Evolutionary conservation across 495 filamentous ascomycete genomes (phyloP), one percentile per base, ranked within the genome.

Genomic region (Gamarada debralockiae): DNA sequence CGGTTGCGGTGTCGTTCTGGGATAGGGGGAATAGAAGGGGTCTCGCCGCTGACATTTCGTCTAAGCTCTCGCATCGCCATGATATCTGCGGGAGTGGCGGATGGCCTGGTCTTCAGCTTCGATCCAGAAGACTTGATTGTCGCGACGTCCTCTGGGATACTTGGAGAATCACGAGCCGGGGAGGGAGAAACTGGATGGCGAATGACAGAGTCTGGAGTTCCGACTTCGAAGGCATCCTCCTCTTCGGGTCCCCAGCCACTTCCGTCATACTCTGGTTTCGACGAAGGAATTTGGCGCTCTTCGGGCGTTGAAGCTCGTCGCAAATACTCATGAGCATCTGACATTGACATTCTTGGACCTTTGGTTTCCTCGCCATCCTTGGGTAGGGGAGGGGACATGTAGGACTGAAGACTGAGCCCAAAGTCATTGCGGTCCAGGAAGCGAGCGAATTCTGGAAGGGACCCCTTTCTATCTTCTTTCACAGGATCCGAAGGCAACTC

Each of bases 121-220:
- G 86, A 84, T 14, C 92, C 90, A 4, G 92, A 84, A 53, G 78
- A 72, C 52, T 90, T 92, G 70, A 97, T 91, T 3, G 95, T 97
- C 3, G 95, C 90, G 29, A 91, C 67, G 20, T 83, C 82, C 56
- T 97, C 92, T 2, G 92, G 90, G 34, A 98, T 79, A 13, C 71
- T 66, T 7, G 82, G 79, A 5, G 79, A 80, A 8, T 81, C 75
- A 3, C 71, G 65, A 8, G 71, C 50, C 17, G 73, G 68, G 22
- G 73, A 68, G 22, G 63, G 68, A 25, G 61, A 50, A 14, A 82
- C 60, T 17, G 89, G 81, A 57, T 89, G 89, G 51, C 90, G 87
- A 56, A 97, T 95, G 22, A 97, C 91, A n/a, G 93, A 97, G 24
- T 93, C 89, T 9, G 90, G 90, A 2, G 92, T 96, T 31, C 87